A percentile compares a stretch with the other conserved stretches of the same genome.
Conservation (phyloP, 768 basidiomycete genomes). For the Coprinellus micaceus region DNA sequence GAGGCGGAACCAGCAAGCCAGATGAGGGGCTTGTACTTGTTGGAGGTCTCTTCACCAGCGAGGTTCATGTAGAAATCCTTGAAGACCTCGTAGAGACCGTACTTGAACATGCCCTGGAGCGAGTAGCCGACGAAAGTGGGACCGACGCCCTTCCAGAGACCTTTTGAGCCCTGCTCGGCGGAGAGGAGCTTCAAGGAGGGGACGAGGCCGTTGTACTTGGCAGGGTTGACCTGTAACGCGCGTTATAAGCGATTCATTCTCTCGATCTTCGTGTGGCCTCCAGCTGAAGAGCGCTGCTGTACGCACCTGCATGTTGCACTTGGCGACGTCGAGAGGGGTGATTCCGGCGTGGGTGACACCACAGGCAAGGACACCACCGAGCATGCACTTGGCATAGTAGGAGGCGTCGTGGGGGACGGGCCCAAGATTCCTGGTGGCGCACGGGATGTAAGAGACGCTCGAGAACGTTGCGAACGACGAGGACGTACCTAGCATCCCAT, state of each 20-base stretch:
- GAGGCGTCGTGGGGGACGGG: slow-evolving; percentile 70
- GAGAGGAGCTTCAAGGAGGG: slow-evolving; percentile 61
- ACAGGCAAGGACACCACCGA: slow-evolving; percentile 84
- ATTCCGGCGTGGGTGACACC: slow-evolving; percentile 86
- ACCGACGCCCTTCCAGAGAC: slow-evolving; percentile 92
- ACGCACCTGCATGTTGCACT: slow-evolving; percentile 88
- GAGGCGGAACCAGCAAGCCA: slow-evolving; percentile 94
- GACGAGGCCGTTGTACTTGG: slow-evolving; percentile 67
- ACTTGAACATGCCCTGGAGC: slow-evolving; percentile 97
- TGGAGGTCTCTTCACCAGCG: slow-evolving; percentile 76
- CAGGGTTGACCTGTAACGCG: slow-evolving; percentile 59
- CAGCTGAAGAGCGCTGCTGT: background rate
- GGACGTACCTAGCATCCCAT: slow-evolving; percentile 69
- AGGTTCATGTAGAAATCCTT: slow-evolving; percentile 90
- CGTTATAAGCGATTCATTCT: background rate
- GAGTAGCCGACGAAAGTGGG: slow-evolving; percentile 94
- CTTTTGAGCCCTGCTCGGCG: slow-evolving; percentile 77
- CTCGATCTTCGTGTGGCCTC: background rate
- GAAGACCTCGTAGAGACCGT: slow-evolving; percentile 96
- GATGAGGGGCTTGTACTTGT: slow-evolving; percentile 84
- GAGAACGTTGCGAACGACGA: slow-evolving; percentile 2
- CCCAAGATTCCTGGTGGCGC: slow-evolving; percentile 56
- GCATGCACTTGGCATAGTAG: slow-evolving; percentile 84
- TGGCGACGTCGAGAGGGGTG: slow-evolving; percentile 84
- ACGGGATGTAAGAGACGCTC: slow-evolving; percentile 9